Conservation (phyloP, 2,329 filamentous ascomycete species). For the Verticillium nonalfalfae region DNA sequence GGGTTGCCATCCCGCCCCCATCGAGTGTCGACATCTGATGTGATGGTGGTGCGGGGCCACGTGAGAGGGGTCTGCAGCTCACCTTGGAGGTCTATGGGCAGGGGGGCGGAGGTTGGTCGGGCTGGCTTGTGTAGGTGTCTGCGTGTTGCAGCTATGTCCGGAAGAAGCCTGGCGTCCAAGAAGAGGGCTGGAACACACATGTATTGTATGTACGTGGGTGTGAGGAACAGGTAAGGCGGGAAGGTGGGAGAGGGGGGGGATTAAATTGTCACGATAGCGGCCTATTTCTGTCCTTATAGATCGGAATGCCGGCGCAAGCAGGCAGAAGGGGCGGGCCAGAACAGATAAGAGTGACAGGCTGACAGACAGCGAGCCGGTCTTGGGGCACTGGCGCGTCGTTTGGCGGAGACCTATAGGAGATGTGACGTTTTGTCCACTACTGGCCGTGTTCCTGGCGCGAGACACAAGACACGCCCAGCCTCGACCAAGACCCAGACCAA, state of each 20-base stretch:
- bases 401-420: neutral
- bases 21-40: neutral
- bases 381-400: neutral
- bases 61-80: neutral
- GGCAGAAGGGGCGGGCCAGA: too few relatives aligned
- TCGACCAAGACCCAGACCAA: neutral
- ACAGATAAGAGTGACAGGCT: too few relatives aligned
- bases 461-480: neutral
- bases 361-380: neutral
- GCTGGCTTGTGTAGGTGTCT: neutral
- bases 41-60: slow-evolving; percentile 2
- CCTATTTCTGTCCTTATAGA: slow-evolving; percentile 14
- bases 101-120: neutral
- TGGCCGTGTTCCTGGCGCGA: neutral
- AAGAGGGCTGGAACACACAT: neutral
- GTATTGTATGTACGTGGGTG: neutral
- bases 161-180: neutral
- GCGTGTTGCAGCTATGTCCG: neutral
- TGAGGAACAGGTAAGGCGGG: neutral
- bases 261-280: neutral
- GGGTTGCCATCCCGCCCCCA: neutral
- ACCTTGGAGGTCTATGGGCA: neutral
- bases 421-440: neutral
- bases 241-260: neutral
- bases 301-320: neutral